Base-by-base conservation (phyloP, 2,329 filamentous ascomycete genomes). In the Microcyclosporella mali region DNA sequence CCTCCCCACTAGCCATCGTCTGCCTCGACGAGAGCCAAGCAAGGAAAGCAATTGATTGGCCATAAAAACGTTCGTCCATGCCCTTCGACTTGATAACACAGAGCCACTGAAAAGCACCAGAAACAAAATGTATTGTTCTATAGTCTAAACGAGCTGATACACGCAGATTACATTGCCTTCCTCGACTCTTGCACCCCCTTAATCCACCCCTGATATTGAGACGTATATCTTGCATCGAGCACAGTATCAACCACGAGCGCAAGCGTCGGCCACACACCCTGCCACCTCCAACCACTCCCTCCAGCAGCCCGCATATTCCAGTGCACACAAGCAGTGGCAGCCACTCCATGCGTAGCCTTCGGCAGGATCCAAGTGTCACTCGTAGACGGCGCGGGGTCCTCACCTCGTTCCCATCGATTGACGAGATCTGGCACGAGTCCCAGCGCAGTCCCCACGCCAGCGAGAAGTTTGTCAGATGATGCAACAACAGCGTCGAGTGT, bases 381-480 rank as follows among this genome's bases (percentile, higher is more conserved):
- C 2, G 35, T 19, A 3, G 33, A n/a, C 6, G 43, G 25, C 9
- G 21, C 36, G 3, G 45, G 41, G 28, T 41, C 41, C 12, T 50
- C 45, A 15, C 45, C 45, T 4, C 33, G 29, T 27, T 33, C 31
- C 47, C 47, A 48, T 6, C 41, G 47, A 18, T 43, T 47, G 2
- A 45, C 44, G 12, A 50, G 37, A 36, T 50, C 45, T 10, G 47
- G 47, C 4, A 47, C 33, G 11, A 45, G 19, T 1, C 45, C 47
- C 14, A 50, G 15, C 4, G 47, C 47, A 15, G 45, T 45, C 7
- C 41, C 47, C 7, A 50, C 31, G 1, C 47, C 47, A 7, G 41
- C 47, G 3, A 50, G 35, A 6, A 47, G 25, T 7, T 36, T 43
- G 3, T 41, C 34, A 4, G 40, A 40, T 3, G 36, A 39, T 11